Evolutionary conservation across 2,329 filamentous ascomycete genomes (phyloP), one percentile per base, ranked within the genome.

Genomic region (Aureobasidium sp.): DNA sequence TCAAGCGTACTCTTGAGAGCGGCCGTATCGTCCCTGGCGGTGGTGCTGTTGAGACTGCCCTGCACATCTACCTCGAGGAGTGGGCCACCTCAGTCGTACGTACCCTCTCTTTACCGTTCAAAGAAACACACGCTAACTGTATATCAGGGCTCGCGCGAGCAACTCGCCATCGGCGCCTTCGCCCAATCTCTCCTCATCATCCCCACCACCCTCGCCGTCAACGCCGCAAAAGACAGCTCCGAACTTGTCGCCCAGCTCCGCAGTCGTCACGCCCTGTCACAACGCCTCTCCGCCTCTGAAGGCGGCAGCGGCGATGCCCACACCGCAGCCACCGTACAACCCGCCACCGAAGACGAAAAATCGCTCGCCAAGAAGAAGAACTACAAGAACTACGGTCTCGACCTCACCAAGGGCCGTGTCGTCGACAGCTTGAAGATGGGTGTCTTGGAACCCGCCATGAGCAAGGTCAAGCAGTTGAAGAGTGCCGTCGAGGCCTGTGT

Each of bases 21-120:
- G 94, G 94, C 71, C 92, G 90, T 77, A 95, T 99, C 67, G 94
- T 99, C 42, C 94, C 94, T 17, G 94, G 94, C 67, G 94, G 94
- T 67, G 94, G 93, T 73, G 94, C 94, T 47, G 93, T 97, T 25
- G 94, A 99, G 81, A 97, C 94, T n/a, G 94, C 94, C 53, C 84
- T 99, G 67, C 94, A 97, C 80, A 99, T 99, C 74, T 99, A 97
- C 79, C 85, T 99, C 37, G 94, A 99, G 80, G 94, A 99, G 78
- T 99, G 96, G 77, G 94, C 94, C 59, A 93, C 94, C 70, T 97
- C 94, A 41, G 93, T 99, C 65, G 91, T 84, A 79, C 70, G 82
- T 80, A 58, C 7, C 12, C 12, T 25, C 25, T 60, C 48, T 9
- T 14, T 34, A 41, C 12, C 49, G 22, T 31, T 9, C 25, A 9